Evolutionary conservation across 2,329 filamentous ascomycete species (phyloP), one percentile per base, ranked within the genome.

Genomic region (Trichoderma arundinaceum): DNA sequence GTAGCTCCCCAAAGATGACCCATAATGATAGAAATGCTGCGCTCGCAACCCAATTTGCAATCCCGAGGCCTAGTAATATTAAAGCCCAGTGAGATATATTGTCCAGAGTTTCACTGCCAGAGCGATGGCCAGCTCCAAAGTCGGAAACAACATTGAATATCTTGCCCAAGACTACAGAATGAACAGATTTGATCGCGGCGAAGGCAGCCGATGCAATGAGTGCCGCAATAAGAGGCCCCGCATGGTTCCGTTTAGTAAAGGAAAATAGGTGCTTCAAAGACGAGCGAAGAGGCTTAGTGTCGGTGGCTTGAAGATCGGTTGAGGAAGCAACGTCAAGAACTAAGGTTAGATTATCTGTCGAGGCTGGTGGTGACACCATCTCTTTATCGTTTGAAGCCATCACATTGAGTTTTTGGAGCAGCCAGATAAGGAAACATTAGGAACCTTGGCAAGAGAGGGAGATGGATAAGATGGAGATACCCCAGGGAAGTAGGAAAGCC

Each of bases 1-100:
- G 92, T 2, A 92, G 72, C 76, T 97, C 94, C 13, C 94, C 92
- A 75, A 95, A 95, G 0, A 85, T 74, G 35, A 94, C 81, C 88
- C 94, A 97, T 0, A 86, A 76, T 1, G 83, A 82, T 71, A 92
- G 89, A 70, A 92, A 90, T 1, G 83, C 74, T 3, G 86, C 84
- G 70, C 91, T 89, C 15, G 89, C 77, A 0, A 92, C 52, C 87
- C 91, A 94, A 53, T 86, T 88, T 0, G 79, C 84, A 0, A 80
- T 75, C 0, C 90, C 92, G 0, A 97, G 76, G 0, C 80, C 83
- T 0, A 87, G 77, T 49, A 97, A 78, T 32, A 87, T 83, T 32
- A 89, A 70, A 53, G 88, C 89, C 79, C 88, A 89, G 48, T 75
- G 81, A 0, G 84, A 83, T 1, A 92, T 82, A 2, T 82, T 77